Evolutionary conservation across 352 stramenopile genomes (phyloP).

Genomic region (Phytopythium sindhum): DNA sequence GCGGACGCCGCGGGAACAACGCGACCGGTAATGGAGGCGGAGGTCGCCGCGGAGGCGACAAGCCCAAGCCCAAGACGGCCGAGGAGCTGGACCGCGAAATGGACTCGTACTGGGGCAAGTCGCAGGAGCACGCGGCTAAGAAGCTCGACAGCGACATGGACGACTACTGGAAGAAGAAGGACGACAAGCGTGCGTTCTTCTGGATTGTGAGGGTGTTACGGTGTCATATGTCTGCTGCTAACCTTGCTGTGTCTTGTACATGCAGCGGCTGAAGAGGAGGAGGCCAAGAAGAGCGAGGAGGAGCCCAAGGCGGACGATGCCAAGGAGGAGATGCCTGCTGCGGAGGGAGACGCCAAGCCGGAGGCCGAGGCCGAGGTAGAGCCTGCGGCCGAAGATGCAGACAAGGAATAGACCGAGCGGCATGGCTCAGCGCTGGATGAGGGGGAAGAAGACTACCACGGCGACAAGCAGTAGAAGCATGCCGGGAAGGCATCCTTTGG

Average conservation of each 20-base stretch:
- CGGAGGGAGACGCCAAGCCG: slow-evolving; percentile 10
- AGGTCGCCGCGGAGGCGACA: slow-evolving; percentile 12
- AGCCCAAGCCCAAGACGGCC: slow-evolving; percentile 69
- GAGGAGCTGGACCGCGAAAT: slow-evolving; percentile 84
- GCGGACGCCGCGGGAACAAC: slow-evolving; percentile 16
- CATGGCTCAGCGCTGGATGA: no score
- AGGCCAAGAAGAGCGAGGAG: slow-evolving; percentile 17
- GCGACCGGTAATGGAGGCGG: slow-evolving; percentile 2
- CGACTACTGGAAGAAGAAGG: slow-evolving; percentile 88
- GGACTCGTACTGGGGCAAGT: slow-evolving; percentile 88
- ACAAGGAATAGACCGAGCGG: slow-evolving; percentile 13
- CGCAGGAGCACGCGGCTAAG: slow-evolving; percentile 77
- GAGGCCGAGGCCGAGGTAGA: slow-evolving; percentile 23
- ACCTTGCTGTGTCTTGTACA: neutral
- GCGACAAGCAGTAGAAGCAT: neutral
- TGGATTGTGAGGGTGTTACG: neutral
- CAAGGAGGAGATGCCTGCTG: slow-evolving; percentile 2
- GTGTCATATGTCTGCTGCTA: neutral
- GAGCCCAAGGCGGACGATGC: slow-evolving; percentile 15
- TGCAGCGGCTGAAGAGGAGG: slow-evolving; percentile 18
- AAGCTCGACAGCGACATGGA: slow-evolving; percentile 85
- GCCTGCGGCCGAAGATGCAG: slow-evolving; percentile 9
- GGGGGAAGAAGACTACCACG: neutral
- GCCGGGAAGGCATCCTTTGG: neutral
- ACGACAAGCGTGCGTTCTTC: slow-evolving; percentile 29